Conservation (phyloP, 1,139 yeast genomes). For the Magnusiomyces sp. region DNA sequence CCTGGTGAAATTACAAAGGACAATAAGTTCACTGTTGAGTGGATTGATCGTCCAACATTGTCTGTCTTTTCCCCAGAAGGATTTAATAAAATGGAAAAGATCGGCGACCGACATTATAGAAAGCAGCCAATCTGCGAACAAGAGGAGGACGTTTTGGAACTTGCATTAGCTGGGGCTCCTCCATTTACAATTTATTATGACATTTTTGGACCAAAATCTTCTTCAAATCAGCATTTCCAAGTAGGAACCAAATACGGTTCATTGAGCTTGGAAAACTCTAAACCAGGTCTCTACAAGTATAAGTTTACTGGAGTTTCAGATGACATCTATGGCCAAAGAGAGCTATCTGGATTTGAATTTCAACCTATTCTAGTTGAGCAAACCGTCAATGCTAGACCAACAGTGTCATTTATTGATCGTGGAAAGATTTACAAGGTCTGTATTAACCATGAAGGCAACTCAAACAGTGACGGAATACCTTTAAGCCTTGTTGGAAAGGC, state of each 20-base stretch:
- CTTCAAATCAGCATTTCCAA: constrained; percentile 34
- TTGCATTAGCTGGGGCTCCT: constrained; percentile 45
- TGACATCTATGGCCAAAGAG: constrained; percentile 39
- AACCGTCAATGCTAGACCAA: constrained; percentile 54
- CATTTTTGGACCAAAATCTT: constrained; percentile 52
- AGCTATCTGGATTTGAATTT: constrained; percentile 24
- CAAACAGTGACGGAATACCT: constrained; percentile 44
- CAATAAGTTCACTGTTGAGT: constrained; percentile 20
- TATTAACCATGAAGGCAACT: constrained; percentile 24
- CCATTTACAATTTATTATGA: constrained; percentile 72
- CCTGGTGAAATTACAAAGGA: constrained; percentile 44
- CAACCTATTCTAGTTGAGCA: constrained; percentile 46
- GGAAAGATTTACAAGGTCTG: constrained; percentile 50
- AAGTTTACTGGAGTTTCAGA: constrained; percentile 59
- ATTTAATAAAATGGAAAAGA: constrained; percentile 23
- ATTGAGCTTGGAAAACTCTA: constrained; percentile 32
- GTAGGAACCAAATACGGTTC: constrained; percentile 47
- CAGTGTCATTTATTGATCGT: constrained; percentile 41
- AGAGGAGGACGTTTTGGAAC: constrained; percentile 42
- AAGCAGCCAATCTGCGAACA: constrained; percentile 41
- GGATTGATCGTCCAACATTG: constrained; percentile 49
- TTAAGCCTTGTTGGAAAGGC: constrained; percentile 48
- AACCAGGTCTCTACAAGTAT: constrained; percentile 54
- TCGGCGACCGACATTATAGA: constrained; percentile 24
- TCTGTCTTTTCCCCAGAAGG: constrained; percentile 26